phyloP scores from a whole-genome alignment of 1,139 yeast genomes.

The Pneumocystis carinii region DNA sequence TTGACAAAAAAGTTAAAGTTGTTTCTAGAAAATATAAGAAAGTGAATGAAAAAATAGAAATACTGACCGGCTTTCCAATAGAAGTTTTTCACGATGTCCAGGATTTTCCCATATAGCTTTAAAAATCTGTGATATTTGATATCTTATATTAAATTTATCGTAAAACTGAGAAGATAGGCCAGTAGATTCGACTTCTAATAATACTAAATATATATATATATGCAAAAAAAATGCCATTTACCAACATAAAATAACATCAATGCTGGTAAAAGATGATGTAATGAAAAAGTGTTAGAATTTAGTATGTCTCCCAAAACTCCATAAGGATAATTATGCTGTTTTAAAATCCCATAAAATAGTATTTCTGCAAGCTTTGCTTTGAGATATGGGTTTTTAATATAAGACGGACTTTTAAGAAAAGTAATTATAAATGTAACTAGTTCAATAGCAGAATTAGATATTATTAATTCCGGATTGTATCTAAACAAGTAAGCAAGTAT shows the following conservation, averaged over 20 bases:
- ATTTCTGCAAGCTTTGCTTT: conserved; percentile 73
- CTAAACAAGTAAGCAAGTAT: background rate
- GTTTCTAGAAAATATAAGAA: conserved; percentile 15
- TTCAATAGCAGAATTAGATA: conserved; percentile 15
- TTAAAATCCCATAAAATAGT: conserved; percentile 56
- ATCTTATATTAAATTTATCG: conserved; percentile 86
- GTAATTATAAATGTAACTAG: conserved; percentile 61
- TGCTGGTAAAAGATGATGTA: conserved; percentile 59
- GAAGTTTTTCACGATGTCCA: conserved; percentile 51
- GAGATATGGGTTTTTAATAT: conserved; percentile 83
- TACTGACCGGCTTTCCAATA: conserved; percentile 38
- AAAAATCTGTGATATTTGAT: conserved; percentile 67
- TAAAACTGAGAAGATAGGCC: conserved; percentile 92
- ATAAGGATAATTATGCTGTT: conserved; percentile 25
- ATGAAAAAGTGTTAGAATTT: conserved; percentile 46
- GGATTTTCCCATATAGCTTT: conserved; percentile 72
- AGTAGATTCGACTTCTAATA: conserved; percentile 70
- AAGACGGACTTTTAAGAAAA: conserved; percentile 68
- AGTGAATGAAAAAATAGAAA: background rate
- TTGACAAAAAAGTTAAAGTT: conserved; percentile 73
- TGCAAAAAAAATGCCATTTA: background rate
- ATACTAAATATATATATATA: background rate
- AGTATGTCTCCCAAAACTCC: conserved; percentile 64
- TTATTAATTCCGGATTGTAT: conserved; percentile 20
- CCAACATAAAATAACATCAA: conserved; percentile 69